These are phyloP conservation scores for Candida sakaeoensis DNA, from an alignment of 805 yeast species.

Conservation along the genomic window DNA sequence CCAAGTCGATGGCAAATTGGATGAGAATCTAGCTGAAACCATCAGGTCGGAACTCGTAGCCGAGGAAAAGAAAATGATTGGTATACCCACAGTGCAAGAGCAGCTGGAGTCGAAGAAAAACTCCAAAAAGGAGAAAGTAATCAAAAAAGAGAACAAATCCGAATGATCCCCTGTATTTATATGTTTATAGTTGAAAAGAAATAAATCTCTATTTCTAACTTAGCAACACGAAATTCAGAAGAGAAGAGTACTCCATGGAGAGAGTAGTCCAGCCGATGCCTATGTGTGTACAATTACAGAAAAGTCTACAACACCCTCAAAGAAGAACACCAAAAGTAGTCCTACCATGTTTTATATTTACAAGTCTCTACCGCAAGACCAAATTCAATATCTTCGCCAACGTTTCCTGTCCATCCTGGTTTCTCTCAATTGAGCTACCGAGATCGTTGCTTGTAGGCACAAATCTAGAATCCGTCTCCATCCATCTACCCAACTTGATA, in stretches of 20 bases:
- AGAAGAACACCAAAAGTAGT: too few species aligned
- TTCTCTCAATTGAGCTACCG: constrained; percentile 31
- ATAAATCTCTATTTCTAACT: too few species aligned
- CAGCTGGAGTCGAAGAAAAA: constrained; percentile 13
- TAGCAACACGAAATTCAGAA: too few species aligned
- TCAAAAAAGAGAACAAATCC: constrained; percentile 26
- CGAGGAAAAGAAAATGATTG: constrained; percentile 48
- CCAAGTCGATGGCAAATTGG: constrained; percentile 72
- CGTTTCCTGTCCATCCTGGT: constrained; percentile 21
- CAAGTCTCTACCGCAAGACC: constrained; percentile 17
- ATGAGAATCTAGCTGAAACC: constrained; percentile 61
- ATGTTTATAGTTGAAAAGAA: too few species aligned
- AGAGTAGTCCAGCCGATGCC: too few species aligned
- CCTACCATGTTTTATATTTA: constrained; percentile 11
- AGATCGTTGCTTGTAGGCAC: constrained; percentile 31
- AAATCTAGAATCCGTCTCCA: constrained; percentile 19
- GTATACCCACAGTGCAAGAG: constrained; percentile 20
- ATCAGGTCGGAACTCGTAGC: constrained; percentile 54
- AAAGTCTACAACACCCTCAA: constrained; percentile 16
- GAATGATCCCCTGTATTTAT: too few species aligned
- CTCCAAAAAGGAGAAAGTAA: constrained; percentile 30
- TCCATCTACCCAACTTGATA: constrained; percentile 39
- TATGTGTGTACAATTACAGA: too few species aligned
- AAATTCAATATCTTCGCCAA: constrained; percentile 25
- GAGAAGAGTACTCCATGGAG: too few species aligned